Percentiles rank a stretch among this genome's conserved stretches.
phyloP scores from a whole-genome alignment of 129 eudicot species.

The Daucus carota region DH1_v3.0 NC_030382.2:41454001-41454500 shows the following conservation, averaged over 20 bases:
- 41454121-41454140: neutral
- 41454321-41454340: conserved; percentile 60
- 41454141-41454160: neutral
- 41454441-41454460: conserved; percentile 65
- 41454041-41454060: neutral
- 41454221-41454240: neutral
- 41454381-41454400: conserved; percentile 37
- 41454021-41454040: neutral
- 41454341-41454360: conserved; percentile 51
- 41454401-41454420: conserved; percentile 62
- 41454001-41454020: neutral
- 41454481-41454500: conserved; percentile 51
- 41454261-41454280: neutral
- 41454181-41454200: neutral
- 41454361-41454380: conserved; percentile 39
- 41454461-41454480: conserved; percentile 62
- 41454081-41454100: neutral
- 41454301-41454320: conserved; percentile 4
- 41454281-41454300: neutral
- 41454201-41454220: neutral
- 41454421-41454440: conserved; percentile 46
- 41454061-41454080: neutral
- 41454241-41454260: neutral
- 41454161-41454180: neutral
- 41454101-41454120: neutral